Base-by-base conservation (phyloP, 495 filamentous ascomycete genomes). In the Echria macrotheca region DNA sequence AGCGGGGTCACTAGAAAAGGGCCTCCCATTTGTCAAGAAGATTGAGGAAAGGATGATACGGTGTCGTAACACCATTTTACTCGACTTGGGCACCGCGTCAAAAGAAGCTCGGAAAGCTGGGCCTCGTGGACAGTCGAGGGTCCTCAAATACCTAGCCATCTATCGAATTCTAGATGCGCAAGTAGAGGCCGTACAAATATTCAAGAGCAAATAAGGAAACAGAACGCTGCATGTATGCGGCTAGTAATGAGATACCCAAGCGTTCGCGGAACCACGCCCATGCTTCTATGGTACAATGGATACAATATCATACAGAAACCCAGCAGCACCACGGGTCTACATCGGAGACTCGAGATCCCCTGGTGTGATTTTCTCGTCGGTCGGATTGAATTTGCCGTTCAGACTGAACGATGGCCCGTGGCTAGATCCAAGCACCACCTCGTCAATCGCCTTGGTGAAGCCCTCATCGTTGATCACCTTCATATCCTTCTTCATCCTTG, bases 341-440 rank as follows among this genome's bases (percentile, higher is more conserved):
- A 76, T 76, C 25, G 59, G 58, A 18, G 69, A 71, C 18, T 73
- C 71, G 33, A 86, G 59, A 23, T 83, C 71, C 44, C 68, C 75
- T 15, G 72, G 73, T 50, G 66, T 70, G 26, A 80, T 44, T 31
- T 52, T 66, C 52, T 81, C 83, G 45, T 78, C 69, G 8, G 79
- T 70, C 43, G 81, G 63, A 46, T 65, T 78, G 68, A 93, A 87
- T 24, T 78, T 75, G 38, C 91, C 93, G 53, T 80, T 93, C 59
- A 98, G 67, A 59, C 80, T 84, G 74, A 98, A 86, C 3, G 90
- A 93, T 4, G 91, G 87, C 19, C 83, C 84, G 61, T 87, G 69
- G 23, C 90, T 95, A 1, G 90, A 88, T 70, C 87, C 89, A 56
- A 98, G 71, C n/a, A 95, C 91, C 59, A 98, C 88, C 72, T 98